Evolutionary conservation across 495 filamentous ascomycete genomes (phyloP), one percentile per base, ranked within the genome.

Genomic region (Cetradonia linearis): DNA sequence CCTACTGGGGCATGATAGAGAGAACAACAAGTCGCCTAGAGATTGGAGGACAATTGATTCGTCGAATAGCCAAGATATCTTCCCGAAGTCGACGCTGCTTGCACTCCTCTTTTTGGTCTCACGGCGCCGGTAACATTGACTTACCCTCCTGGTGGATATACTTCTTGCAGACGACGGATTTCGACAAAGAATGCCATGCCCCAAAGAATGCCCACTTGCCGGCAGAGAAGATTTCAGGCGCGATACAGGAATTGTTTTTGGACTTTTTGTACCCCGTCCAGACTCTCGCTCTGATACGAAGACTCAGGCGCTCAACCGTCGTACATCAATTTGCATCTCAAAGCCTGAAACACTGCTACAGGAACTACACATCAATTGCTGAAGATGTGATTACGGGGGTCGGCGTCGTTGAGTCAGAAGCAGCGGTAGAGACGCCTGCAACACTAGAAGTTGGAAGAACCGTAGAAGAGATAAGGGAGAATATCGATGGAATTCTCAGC

Each of bases 11-110:
- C 68, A 94, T 94, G 89, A 85, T 92, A 73, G 88, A 94, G 85
- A 86, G 85, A 71, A 86, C 85, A 58, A 82, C 83, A 61, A 80
- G 81, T 76, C 86, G 82, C 76, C 79, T 91, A 72, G 83, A 91
- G 80, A 82, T 81, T 76, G 87, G 85, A 78, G 82, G 81, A 72
- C 81, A 82, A 70, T 78, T 79, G 73, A 77, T 86, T 65, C 72
- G 89, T 64, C 85, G 81, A 66, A 75, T 77, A 60, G 67, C 79
- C 38, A 76, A 73, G 47, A 75, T 74, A 62, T 70, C 77, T n/a
- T 72, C 79, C 63, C 81, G 76, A 66, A 81, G 73, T 65, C 75
- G 77, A 64, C 81, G 81, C 52, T 73, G 76, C 53, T 77, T 91
- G 18, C 84, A 84, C 63, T 81, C 80, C 30, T 69, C 73, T 56